Base-by-base conservation (phyloP, 306 rosid genomes). In the Neltuma alba region DNA sequence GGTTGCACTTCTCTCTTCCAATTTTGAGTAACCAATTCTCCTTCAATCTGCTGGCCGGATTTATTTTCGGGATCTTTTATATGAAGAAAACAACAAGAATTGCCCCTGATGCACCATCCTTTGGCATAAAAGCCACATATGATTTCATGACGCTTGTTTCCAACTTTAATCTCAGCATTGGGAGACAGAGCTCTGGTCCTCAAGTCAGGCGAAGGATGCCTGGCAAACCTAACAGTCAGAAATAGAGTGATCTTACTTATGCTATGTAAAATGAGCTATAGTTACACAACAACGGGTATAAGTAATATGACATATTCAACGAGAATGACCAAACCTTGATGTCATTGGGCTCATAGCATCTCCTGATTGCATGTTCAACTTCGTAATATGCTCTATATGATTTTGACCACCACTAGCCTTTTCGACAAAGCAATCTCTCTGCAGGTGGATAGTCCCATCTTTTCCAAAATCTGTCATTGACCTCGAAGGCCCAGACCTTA, bases 51-150 rank as follows among this genome's bases (percentile, higher is more conserved):
- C 69, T 80, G 75, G 55, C 63, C 82, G 38, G 47, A 76, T 54
- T 38, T 23, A 28, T 54, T 21, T 31, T 9, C 64, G 63, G 54
- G 33, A 65, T 85, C 88, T 79, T 86, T 86, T 70, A 79, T 64
- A 55, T 90, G 94, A 74, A 84, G 76, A 81, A 90, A 90, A 77
- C 82, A 81, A 83, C 94, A 90, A 25, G 87, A 82, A 83, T 76
- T 65, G 76, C 92, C 92, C 85, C 74, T 84, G 70, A 90, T 86
- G 84, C 94, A 90, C 94, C 94, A 90, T 8, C 94, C 94, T 79
- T 90, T 86, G 10, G 89, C 82, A 65, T 72, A 88, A 71, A 88
- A 88, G 42, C 81, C 86, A 36, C 94, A 90, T 64, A 86, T 18
- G 52, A 83, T 80, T 9, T 85, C 84, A 16, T 75, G 83, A 28